A percentile compares a stretch with the other conserved stretches of the same genome.
Conservation (phyloP, 163 green algal species). For the Chlamydomonas reinhardtii region DNA sequence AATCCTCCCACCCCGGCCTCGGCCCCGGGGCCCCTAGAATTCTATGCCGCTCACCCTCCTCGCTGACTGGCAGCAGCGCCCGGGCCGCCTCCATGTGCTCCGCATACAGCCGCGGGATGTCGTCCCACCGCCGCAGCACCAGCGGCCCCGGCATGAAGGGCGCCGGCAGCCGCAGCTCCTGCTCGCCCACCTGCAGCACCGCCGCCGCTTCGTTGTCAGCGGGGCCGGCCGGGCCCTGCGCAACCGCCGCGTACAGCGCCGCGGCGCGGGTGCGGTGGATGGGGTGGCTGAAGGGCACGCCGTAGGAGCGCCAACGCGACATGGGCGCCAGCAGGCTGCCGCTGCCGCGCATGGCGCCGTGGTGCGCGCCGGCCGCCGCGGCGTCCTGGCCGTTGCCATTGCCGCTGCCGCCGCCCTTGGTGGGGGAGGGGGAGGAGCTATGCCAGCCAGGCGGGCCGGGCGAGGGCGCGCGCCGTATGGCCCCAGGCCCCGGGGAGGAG, state of each 20-base stretch:
- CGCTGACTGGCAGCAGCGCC: constrained; percentile 25
- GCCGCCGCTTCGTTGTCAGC: constrained; percentile 13
- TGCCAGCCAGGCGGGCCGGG: no score
- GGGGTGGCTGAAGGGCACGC: constrained; percentile 37
- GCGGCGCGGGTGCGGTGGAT: constrained; percentile 14
- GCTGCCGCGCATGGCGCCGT: no score
- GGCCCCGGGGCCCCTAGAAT: no score
- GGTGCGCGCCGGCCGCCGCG: not conserved
- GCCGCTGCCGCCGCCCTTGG: not conserved
- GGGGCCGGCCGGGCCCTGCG: not conserved
- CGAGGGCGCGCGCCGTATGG: no score
- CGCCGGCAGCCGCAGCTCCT: constrained; percentile 21
- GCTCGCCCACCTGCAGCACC: not conserved
- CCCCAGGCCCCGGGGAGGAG: not conserved
- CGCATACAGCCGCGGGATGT: constrained; percentile 7
- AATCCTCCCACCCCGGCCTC: no score
- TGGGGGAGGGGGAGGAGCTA: no score
- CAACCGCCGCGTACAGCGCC: not conserved
- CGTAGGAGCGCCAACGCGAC: constrained; percentile 28
- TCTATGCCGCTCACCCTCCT: not conserved
- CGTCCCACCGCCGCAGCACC: constrained; percentile 23
- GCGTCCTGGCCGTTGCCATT: no score
- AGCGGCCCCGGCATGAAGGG: constrained; percentile 27
- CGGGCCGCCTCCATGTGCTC: constrained; percentile 25
- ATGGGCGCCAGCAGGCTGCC: not conserved